Evolutionary conservation across 2,329 filamentous ascomycete genomes (phyloP).

Genomic region (Alternaria burnsii): DNA sequence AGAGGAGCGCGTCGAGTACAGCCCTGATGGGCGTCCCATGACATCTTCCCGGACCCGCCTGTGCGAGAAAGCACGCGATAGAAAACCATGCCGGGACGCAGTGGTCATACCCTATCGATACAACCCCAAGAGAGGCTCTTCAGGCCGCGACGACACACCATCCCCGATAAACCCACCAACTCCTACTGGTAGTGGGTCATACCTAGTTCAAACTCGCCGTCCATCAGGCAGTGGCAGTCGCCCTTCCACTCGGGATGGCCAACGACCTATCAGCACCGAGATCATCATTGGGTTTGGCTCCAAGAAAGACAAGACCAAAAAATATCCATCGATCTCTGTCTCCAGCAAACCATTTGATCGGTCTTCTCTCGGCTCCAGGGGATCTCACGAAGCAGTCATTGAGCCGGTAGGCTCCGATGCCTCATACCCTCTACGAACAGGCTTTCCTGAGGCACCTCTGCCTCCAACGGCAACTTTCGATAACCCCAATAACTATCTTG

Average conservation of each 20-base stretch:
- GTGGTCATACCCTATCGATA: conserved; percentile 37
- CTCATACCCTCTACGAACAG: conserved; percentile 43
- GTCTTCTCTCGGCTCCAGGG: conserved; percentile 34
- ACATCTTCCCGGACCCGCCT: conserved; percentile 34
- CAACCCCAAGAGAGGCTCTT: conserved; percentile 21
- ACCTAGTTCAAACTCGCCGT: conserved; percentile 34
- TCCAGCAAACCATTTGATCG: conserved; percentile 35
- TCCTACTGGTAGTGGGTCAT: conserved; percentile 34
- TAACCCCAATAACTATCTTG: conserved; percentile 29
- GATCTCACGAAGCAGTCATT: conserved; percentile 34
- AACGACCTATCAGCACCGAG: conserved; percentile 33
- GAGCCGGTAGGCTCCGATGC: conserved; percentile 44
- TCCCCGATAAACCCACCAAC: conserved; percentile 47
- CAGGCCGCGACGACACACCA: conserved; percentile 35
- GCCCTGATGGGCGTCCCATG: conserved; percentile 33
- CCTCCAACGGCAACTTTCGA: conserved; percentile 26
- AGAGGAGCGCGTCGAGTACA: conserved; percentile 42
- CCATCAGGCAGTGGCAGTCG: conserved; percentile 35
- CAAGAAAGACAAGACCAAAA: conserved; percentile 39
- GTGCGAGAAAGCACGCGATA: conserved; percentile 36
- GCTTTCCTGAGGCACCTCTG: conserved; percentile 41
- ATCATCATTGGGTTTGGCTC: conserved; percentile 41
- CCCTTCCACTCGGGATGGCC: conserved; percentile 37
- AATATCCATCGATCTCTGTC: conserved; percentile 30
- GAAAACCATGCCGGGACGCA: conserved; percentile 36